Conservation (phyloP, 2,329 filamentous ascomycete species). For the Fusarium austroafricanum region DNA sequence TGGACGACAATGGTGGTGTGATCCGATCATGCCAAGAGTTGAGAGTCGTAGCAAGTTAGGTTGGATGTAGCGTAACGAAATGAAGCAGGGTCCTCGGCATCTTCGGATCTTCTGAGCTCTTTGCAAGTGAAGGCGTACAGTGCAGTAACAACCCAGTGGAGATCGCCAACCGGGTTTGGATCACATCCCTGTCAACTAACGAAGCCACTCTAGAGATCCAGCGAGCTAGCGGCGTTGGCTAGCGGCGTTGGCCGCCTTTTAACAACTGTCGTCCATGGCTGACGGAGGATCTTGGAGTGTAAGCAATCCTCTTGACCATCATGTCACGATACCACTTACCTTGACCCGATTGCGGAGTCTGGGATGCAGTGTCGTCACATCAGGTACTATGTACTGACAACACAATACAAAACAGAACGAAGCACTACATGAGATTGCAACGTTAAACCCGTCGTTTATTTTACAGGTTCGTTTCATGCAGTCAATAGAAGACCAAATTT, state of each 20-base stretch:
- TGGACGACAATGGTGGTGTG: conserved; percentile 1
- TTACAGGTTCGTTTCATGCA: conserved; percentile 4
- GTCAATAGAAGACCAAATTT: neutral
- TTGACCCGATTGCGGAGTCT: neutral
- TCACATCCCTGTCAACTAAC: conserved; percentile 10
- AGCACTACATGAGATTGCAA: neutral
- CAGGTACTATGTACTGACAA: neutral
- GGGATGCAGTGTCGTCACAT: neutral
- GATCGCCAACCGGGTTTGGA: conserved; percentile 10
- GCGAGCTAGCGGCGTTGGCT: neutral
- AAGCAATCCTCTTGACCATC: neutral
- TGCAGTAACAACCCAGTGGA: neutral
- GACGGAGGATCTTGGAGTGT: neutral
- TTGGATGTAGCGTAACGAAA: neutral
- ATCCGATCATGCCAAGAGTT: conserved; percentile 19
- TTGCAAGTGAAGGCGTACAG: neutral
- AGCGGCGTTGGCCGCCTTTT: neutral
- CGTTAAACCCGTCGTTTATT: neutral
- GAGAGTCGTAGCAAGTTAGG: neutral
- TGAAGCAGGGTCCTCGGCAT: conserved; percentile 10
- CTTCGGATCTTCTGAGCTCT: conserved; percentile 10
- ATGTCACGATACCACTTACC: neutral
- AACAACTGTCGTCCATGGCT: conserved; percentile 5
- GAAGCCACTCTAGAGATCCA: conserved; percentile 18
- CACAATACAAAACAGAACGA: neutral